Evolutionary conservation across 345 rosid species (phyloP).

Genomic region (Citrus trifoliata): DNA sequence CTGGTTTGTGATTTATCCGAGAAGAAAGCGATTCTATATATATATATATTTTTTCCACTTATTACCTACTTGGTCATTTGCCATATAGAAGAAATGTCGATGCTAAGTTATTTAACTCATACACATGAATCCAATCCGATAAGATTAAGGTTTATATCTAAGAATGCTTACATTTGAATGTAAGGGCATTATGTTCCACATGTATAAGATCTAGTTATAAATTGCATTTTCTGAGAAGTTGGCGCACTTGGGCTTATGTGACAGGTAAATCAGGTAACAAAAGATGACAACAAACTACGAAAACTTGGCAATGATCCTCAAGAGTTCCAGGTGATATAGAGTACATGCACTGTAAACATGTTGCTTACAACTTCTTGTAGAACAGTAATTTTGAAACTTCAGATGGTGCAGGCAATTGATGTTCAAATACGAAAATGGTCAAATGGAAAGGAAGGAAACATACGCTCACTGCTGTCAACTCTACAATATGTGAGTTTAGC

Average conservation of each 20-base stretch:
- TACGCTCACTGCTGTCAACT: constrained; percentile 89
- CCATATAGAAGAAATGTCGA: not conserved
- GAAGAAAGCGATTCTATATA: not conserved
- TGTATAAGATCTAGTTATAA: not conserved
- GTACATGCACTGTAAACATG: not conserved
- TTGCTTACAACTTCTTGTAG: not conserved
- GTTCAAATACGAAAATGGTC: constrained; percentile 73
- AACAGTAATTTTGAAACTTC: constrained; percentile 7
- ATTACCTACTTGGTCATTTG: not conserved
- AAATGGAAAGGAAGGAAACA: constrained; percentile 76
- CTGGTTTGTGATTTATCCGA: constrained; percentile 31
- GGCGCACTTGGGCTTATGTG: not conserved
- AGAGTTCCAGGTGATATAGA: constrained; percentile 45
- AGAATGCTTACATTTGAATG: not conserved
- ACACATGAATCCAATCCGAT: not conserved
- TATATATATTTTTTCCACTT: not conserved
- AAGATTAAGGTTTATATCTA: not conserved
- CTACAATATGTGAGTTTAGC: constrained; percentile 71
- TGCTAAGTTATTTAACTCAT: not conserved
- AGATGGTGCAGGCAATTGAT: constrained; percentile 52
- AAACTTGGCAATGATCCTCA: constrained; percentile 30
- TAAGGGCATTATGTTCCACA: not conserved
- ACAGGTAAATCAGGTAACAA: constrained; percentile 60
- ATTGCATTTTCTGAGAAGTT: constrained; percentile 11
- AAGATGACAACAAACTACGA: constrained; percentile 32